Base-by-base conservation (phyloP, 495 filamentous ascomycete genomes). In the Tuber umbilicatum region DNA sequence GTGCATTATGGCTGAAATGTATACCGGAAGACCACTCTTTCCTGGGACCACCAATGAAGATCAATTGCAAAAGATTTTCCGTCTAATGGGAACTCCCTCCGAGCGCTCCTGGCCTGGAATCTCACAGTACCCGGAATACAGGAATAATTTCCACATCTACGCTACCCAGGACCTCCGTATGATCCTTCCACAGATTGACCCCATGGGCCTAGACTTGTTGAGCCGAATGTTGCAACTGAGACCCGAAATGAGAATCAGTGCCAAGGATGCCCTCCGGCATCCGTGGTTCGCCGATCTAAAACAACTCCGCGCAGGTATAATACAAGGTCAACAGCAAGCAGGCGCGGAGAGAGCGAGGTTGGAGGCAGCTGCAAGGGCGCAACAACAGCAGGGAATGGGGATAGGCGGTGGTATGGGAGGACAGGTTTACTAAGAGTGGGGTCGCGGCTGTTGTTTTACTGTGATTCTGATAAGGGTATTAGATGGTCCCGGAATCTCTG, bases 1-100 rank as follows among this genome's bases (percentile, higher is more conserved):
- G 55, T 97, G 94, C 83, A 97, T 97, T 86, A 97, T 97, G 94
- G 94, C 94, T 19, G 94, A 97, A 85, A 95, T 97, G 91, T 97
- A 93, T 84, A 96, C 93, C 0, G 94, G 94, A 19, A 89, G 94
- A 4, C 94, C 94, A 0, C 87, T 97, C 19, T 97, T 97, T 85
- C 94, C 94, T 0, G 94, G 94, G 60, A 97, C 94, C 1, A 96
- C 94, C 35, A 97, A 97, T 83, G 94, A 97, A 83, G 94, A 97
- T 84, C 94, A 97, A 83, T 89, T 97, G 71, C 86, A 93, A 74
- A 94, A 96, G 81, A 97, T 97, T 84, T 97, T 97, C 88, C 91
- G 94, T 40, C 90, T 97, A 70, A 97, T 97, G 94, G 94, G 94
- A 47, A 97, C 94, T 1, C 94, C 94, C 0, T 94, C 91, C 0